Conservation (phyloP, 2,329 filamentous ascomycete species). For the Bretziella fagacearum region DNA sequence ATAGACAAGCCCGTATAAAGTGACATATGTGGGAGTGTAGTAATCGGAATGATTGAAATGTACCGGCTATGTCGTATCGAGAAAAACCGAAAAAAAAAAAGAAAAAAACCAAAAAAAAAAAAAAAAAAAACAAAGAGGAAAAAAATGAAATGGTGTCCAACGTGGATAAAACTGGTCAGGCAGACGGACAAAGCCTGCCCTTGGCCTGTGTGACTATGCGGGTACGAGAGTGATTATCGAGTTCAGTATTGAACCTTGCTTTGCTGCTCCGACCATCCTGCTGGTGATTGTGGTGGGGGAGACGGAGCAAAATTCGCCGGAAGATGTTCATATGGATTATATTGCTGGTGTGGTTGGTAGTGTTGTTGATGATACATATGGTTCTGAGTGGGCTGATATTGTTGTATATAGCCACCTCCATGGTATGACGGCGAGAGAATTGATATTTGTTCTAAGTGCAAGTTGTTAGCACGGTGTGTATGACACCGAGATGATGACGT, state of each 20-base stretch:
- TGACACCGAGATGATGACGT: no score
- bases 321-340: not conserved
- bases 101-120: not conserved
- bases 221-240: not conserved
- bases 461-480: no score
- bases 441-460: no score
- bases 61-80: no score
- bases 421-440: no score
- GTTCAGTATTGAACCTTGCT: not conserved
- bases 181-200: no score
- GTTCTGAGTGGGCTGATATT: not conserved
- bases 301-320: not conserved
- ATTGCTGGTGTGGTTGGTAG: not conserved
- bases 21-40: not conserved
- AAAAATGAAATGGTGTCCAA: no score
- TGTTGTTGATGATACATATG: not conserved
- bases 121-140: no score
- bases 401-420: not conserved
- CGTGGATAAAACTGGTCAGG: no score
- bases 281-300: not conserved
- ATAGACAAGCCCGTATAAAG: slow-evolving; percentile 2
- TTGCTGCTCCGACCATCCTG: not conserved
- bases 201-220: no score
- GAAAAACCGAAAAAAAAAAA: slow-evolving; percentile 12
- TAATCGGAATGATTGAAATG: not conserved